These are phyloP conservation scores for Teunomyces funiuensis DNA, from an alignment of 805 yeast species.

Conservation along the genomic window DNA sequence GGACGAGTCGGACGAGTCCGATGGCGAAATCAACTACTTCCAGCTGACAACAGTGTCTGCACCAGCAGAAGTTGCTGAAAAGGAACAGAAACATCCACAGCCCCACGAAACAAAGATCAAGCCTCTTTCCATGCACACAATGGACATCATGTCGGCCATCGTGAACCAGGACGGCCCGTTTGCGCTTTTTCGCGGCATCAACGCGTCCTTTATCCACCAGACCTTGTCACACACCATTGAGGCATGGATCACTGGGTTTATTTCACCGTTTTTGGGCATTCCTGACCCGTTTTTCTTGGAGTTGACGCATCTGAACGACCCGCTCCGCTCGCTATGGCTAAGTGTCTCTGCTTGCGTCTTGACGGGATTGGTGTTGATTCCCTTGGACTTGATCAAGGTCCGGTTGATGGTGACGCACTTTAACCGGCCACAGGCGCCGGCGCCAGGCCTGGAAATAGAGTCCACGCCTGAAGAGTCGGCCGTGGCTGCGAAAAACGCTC, in stretches of 20 bases:
- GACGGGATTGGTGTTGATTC: slow-evolving; percentile 72
- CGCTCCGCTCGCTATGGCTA: slow-evolving; percentile 62
- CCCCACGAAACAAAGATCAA: slow-evolving; percentile 32
- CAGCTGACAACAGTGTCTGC: slow-evolving; percentile 17
- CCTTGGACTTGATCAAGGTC: slow-evolving; percentile 78
- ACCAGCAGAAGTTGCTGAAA: no score
- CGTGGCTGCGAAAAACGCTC: slow-evolving; percentile 7
- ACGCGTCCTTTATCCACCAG: slow-evolving; percentile 75
- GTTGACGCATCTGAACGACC: slow-evolving; percentile 75
- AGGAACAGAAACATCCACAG: slow-evolving; percentile 2
- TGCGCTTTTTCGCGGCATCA: slow-evolving; percentile 71
- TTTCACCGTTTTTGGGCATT: slow-evolving; percentile 75
- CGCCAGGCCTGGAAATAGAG: slow-evolving; percentile 1
- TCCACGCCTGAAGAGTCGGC: slow-evolving; percentile 7
- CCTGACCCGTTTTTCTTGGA: slow-evolving; percentile 91
- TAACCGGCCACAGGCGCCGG: slow-evolving; percentile 15
- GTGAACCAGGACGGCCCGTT: slow-evolving; percentile 69
- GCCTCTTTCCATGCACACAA: slow-evolving; percentile 61
- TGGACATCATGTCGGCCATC: slow-evolving; percentile 63
- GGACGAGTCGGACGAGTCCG: slow-evolving; percentile 14
- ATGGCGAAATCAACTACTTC: slow-evolving; percentile 39
- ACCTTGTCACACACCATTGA: slow-evolving; percentile 75
- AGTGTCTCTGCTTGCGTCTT: slow-evolving; percentile 70
- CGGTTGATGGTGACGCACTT: slow-evolving; percentile 72
- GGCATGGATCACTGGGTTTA: slow-evolving; percentile 88